phyloP scores from a whole-genome alignment of 2,329 filamentous ascomycete genomes.

The Talaromyces sp. region DNA sequence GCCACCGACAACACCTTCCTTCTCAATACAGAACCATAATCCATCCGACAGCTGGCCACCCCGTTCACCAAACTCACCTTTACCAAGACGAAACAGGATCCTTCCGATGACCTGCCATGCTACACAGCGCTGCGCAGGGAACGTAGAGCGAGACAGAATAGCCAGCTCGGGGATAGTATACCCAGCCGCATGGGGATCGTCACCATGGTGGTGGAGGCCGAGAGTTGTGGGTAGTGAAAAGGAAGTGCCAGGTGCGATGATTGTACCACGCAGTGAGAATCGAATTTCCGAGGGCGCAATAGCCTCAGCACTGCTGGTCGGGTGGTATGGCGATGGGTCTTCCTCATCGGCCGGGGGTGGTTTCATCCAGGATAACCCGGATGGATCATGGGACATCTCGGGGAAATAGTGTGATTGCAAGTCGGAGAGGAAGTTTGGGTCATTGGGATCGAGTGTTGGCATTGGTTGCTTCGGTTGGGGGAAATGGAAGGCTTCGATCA shows the following conservation, averaged over 20 bases:
- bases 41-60: slow-evolving; percentile 70
- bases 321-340: slow-evolving; percentile 76
- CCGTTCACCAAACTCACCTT: slow-evolving; percentile 67
- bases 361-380: slow-evolving; percentile 87
- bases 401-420: slow-evolving; percentile 95
- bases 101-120: slow-evolving; percentile 89
- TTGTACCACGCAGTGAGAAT: slow-evolving; percentile 81
- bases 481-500: slow-evolving; percentile 43
- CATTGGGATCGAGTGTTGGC: slow-evolving; percentile 79
- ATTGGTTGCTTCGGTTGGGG: slow-evolving; percentile 50
- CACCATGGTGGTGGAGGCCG: slow-evolving; percentile 90
- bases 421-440: slow-evolving; percentile 78
- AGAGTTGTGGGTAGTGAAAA: slow-evolving; percentile 73
- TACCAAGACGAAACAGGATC: slow-evolving; percentile 79
- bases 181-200: slow-evolving; percentile 88
- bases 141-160: slow-evolving; percentile 75
- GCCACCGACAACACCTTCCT: slow-evolving; percentile 74
- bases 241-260: slow-evolving; percentile 76
- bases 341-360: slow-evolving; percentile 67
- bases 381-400: slow-evolving; percentile 78
- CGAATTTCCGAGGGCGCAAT: slow-evolving; percentile 70
- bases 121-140: slow-evolving; percentile 84
- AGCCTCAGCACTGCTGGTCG: slow-evolving; percentile 70
- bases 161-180: slow-evolving; percentile 90
- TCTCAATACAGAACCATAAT: slow-evolving; percentile 78